Conservation (phyloP, 129 eudicot species). For the Erigeron canadensis region DNA sequence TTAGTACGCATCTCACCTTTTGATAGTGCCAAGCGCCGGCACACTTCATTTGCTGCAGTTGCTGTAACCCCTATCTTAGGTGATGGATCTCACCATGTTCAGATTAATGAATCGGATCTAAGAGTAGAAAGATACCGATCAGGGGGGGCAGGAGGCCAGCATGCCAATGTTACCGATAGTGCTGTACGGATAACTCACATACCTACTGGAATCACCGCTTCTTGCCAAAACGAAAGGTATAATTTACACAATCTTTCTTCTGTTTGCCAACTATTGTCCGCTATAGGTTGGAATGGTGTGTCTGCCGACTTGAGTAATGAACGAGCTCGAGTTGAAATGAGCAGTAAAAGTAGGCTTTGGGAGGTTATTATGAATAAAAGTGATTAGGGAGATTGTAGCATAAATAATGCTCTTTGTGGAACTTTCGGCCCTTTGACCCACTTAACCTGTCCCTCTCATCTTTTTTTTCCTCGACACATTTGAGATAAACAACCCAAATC, state of each 20-base stretch:
- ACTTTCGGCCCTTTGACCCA: neutral
- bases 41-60: constrained; percentile 91
- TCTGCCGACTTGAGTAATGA: no score
- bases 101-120: constrained; percentile 87
- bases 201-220: constrained; percentile 79
- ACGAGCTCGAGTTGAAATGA: no score
- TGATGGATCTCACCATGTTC: constrained; percentile 64
- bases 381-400: neutral
- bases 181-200: constrained; percentile 88
- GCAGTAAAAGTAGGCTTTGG: no score
- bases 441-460: neutral
- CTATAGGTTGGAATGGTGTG: neutral
- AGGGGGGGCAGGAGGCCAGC: constrained; percentile 95
- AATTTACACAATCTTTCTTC: neutral
- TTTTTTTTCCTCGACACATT: neutral
- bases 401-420: neutral
- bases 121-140: constrained; percentile 74
- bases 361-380: neutral
- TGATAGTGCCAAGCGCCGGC: constrained; percentile 82
- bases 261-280: neutral
- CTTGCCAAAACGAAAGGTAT: constrained; percentile 92
- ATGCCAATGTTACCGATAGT: constrained; percentile 85
- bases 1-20: constrained; percentile 89
- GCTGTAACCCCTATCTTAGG: constrained; percentile 90
- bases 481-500: neutral